Evolutionary conservation across 352 stramenopile genomes (phyloP).

Genomic region (Globisporangium irregulare): DNA sequence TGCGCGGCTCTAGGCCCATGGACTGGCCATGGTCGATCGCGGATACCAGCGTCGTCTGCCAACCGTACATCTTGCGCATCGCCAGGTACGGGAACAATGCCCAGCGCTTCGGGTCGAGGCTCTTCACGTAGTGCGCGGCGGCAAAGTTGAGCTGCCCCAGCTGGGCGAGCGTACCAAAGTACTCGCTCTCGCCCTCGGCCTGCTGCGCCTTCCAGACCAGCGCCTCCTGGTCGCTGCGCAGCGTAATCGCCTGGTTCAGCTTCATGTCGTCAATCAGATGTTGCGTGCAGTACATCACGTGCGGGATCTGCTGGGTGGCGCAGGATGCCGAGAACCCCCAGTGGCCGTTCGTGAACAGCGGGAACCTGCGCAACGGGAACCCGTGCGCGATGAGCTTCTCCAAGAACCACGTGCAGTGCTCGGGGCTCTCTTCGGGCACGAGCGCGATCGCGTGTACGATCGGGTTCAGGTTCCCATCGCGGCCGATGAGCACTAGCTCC

Average conservation of each 20-base stretch:
- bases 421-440: slow-evolving; percentile 25
- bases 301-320: slow-evolving; percentile 22
- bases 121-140: slow-evolving; percentile 35
- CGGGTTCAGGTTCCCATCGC: slow-evolving; percentile 36
- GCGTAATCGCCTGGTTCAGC: slow-evolving; percentile 12
- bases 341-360: slow-evolving; percentile 33
- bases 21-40: slow-evolving; percentile 23
- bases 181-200: slow-evolving; percentile 40
- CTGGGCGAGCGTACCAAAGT: slow-evolving; percentile 24
- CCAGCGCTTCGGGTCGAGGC: slow-evolving; percentile 34
- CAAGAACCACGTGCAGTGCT: slow-evolving; percentile 45
- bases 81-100: slow-evolving; percentile 45
- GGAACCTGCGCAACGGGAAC: slow-evolving; percentile 40
- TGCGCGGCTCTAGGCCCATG: slow-evolving; percentile 18
- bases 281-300: slow-evolving; percentile 36
- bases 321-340: slow-evolving; percentile 23
- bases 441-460: slow-evolving; percentile 37
- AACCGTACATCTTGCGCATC: slow-evolving; percentile 43
- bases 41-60: slow-evolving; percentile 39
- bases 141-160: slow-evolving; percentile 31
- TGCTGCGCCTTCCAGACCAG: slow-evolving; percentile 39
- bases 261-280: slow-evolving; percentile 36
- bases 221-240: slow-evolving; percentile 27
- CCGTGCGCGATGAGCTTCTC: slow-evolving; percentile 41
- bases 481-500: slow-evolving; percentile 32